Base-by-base conservation (phyloP, 1,284 basidiomycete genomes). In the Ceratobasidium sp. region DNA sequence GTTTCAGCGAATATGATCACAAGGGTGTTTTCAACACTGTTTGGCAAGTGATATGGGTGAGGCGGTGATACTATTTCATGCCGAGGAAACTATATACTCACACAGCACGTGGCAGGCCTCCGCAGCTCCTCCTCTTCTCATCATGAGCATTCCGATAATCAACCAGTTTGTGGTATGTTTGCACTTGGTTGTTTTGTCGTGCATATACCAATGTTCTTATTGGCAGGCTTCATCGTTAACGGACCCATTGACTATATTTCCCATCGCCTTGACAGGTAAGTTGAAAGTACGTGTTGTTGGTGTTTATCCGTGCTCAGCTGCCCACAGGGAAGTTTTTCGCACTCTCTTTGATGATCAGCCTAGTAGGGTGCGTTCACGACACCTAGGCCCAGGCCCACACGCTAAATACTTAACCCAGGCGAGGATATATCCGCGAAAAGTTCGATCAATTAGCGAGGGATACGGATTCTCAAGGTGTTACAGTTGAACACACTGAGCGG, bases 41-140 rank as follows among this genome's bases (percentile, higher is more conserved):
- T 37, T 74, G 71, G 71, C 71, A 74, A 29, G 61, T 74, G 6
- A 64, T 39, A 43, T 74, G 71, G 71, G 71, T 74, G 31, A 53
- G 41, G 13, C n/a, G 41, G 7, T 22, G 5, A 31, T 8, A 7
- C 5, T 19, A 2, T 27, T 39, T 16, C 48, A 58, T n/a, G 19
- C 9, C 8, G 31, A 51, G 8, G 6, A 34, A 13, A 58, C 66
- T 9, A 31, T 43, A 19, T 41, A 46, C 11, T 41, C 14, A 54
- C 27, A 22, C n/a, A 31, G 31, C 7, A 39, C 19, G 16, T 34
- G 19, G 22, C 41, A 72, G 71, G 61, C 51, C 19, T 74, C 71
- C 7, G 71, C 71, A 24, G 39, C 61, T 54, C 51, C 51, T 53
- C 59, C 61, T 14, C 49, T 62, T 14, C 14, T 64, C 13, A 34